Percentiles rank a stretch among this genome's conserved stretches.
Evolutionary conservation across 345 rosid genomes (phyloP).

Genomic region (Mangifera indica): DNA sequence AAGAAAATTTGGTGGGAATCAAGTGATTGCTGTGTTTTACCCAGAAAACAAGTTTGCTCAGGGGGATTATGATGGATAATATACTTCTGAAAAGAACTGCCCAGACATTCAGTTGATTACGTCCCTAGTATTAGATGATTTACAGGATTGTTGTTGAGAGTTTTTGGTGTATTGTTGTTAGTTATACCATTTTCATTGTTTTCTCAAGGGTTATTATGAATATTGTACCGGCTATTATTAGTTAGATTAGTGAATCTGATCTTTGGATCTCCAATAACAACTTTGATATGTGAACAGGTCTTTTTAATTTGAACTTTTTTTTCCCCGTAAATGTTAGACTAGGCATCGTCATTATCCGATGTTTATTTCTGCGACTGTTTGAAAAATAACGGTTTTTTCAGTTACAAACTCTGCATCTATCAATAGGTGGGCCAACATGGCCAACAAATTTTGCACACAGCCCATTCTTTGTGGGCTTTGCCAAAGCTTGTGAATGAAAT

Average conservation of each 20-base stretch:
- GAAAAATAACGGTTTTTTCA: no score
- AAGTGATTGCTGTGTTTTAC: constrained; percentile 70
- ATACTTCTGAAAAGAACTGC: neutral
- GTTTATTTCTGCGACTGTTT: no score
- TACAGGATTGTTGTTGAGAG: neutral
- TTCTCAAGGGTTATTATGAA: neutral
- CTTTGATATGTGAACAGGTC: neutral
- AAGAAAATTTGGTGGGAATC: constrained; percentile 78
- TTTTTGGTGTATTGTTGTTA: neutral
- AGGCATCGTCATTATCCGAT: no score
- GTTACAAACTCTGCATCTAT: no score
- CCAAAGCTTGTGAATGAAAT: no score
- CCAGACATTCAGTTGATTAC: neutral
- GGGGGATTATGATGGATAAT: constrained; percentile 64
- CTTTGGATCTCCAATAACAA: neutral
- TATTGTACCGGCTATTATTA: neutral
- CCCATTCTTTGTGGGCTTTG: no score
- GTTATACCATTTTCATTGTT: neutral
- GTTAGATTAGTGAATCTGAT: neutral
- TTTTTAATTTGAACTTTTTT: no score
- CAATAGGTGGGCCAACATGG: no score
- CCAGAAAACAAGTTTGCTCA: constrained; percentile 71
- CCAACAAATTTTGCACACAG: no score
- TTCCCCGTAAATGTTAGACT: no score
- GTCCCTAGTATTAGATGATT: neutral